phyloP scores from a whole-genome alignment of 1,139 yeast genomes.

The Debaryomyces coudertii region DNA sequence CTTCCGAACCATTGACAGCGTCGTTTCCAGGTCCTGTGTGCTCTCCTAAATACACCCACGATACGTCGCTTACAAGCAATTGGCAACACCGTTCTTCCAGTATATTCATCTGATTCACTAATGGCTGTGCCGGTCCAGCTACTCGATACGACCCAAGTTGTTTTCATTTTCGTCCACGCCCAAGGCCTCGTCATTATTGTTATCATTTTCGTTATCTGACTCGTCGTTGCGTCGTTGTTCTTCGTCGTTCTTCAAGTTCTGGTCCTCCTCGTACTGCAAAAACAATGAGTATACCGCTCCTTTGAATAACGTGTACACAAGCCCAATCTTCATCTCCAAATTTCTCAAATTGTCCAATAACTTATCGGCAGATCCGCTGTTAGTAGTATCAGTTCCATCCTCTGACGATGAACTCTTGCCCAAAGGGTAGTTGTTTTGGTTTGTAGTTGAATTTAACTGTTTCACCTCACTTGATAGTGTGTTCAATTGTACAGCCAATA shows the following conservation, averaged over 20 bases:
- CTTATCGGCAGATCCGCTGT: slow-evolving; percentile 25
- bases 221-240: slow-evolving; percentile 10
- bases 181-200: slow-evolving; percentile 9
- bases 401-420: slow-evolving; percentile 9
- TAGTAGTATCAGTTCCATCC: slow-evolving; percentile 2
- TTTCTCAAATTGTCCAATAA: slow-evolving; percentile 55
- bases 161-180: slow-evolving; percentile 12
- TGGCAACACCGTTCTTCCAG: no score
- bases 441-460: slow-evolving; percentile 26
- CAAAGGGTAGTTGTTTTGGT: neutral
- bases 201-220: slow-evolving; percentile 7
- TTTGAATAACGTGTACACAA: slow-evolving; percentile 66
- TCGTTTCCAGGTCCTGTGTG: no score
- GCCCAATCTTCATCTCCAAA: slow-evolving; percentile 64
- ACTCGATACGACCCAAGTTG: neutral
- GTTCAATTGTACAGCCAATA: slow-evolving; percentile 45
- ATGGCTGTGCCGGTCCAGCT: neutral
- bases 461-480: slow-evolving; percentile 37
- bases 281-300: slow-evolving; percentile 68
- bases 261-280: slow-evolving; percentile 40
- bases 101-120: neutral
- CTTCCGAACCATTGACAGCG: no score
- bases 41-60: no score
- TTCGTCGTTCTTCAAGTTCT: slow-evolving; percentile 14
- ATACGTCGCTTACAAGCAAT: no score